Conservation (phyloP, 371 early-diverging fungal species). For the Lichtheimia ornata region DNA sequence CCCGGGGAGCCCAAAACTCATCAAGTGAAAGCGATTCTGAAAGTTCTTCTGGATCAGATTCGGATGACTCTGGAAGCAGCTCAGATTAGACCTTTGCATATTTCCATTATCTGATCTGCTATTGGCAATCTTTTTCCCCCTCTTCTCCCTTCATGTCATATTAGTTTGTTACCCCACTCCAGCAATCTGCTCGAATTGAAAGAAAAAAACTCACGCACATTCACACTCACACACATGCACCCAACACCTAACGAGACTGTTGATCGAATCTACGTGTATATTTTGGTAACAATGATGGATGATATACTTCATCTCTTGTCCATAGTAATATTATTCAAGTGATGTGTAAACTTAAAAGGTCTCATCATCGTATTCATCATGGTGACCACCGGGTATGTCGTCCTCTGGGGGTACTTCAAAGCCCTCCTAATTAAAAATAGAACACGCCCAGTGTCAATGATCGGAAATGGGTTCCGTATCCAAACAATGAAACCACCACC, state of each 20-base stretch:
- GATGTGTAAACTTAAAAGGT: conserved; percentile 46
- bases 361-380: conserved; percentile 50
- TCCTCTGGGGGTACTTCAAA: conserved; percentile 48
- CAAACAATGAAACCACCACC: neutral
- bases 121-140: too few species aligned
- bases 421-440: conserved; percentile 31
- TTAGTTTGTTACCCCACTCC: neutral
- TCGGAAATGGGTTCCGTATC: neutral
- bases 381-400: conserved; percentile 25
- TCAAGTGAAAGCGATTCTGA: conserved; percentile 59
- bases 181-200: too few species aligned
- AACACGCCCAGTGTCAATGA: neutral
- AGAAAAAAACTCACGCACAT: conserved; percentile 1
- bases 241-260: neutral
- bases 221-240: conserved; percentile 6
- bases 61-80: conserved; percentile 80
- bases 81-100: conserved; percentile 57
- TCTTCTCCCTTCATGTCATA: neutral
- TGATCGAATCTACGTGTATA: neutral
- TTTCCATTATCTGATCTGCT: conserved; percentile 20
- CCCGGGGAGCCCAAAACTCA: conserved; percentile 33
- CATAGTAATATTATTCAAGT: neutral
- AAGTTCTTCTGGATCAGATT: conserved; percentile 69
- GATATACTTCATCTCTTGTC: neutral
- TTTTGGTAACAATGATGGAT: neutral